Evolutionary conservation across 768 basidiomycete species (phyloP).

Genomic region (Crepidotus variabilis): DNA sequence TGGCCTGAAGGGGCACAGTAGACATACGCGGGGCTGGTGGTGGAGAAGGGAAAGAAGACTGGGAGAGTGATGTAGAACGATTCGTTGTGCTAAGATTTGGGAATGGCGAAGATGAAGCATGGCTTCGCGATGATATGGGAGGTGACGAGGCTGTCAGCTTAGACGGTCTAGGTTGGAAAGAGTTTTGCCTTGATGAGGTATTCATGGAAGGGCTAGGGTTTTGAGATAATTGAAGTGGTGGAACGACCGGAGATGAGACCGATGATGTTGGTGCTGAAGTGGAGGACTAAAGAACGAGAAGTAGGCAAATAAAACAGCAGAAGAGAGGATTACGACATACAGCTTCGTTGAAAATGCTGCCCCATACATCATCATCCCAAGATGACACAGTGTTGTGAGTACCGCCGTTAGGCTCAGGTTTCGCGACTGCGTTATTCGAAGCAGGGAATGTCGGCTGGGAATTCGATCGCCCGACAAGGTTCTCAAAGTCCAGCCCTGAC

Average conservation of each 20-base stretch:
- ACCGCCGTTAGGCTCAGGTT: slow-evolving; percentile 39
- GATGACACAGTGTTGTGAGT: slow-evolving; percentile 24
- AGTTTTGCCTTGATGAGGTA: slow-evolving; percentile 14
- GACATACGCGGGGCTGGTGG: slow-evolving; percentile 10
- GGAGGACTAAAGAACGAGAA: not conserved
- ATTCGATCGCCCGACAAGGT: slow-evolving; percentile 63
- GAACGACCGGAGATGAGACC: slow-evolving; percentile 6
- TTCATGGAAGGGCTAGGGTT: slow-evolving; percentile 9
- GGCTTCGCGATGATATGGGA: slow-evolving; percentile 1
- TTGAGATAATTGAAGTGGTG: not conserved
- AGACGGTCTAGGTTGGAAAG: slow-evolving; percentile 33
- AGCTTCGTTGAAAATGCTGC: slow-evolving; percentile 59
- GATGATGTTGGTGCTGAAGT: not conserved
- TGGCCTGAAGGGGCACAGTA: slow-evolving; percentile 16
- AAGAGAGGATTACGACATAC: slow-evolving; percentile 16
- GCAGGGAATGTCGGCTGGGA: not conserved
- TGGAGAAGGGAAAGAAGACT: slow-evolving; percentile 15
- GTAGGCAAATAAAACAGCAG: not conserved
- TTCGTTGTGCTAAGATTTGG: not conserved
- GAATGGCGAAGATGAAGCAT: not conserved
- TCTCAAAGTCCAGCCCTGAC: slow-evolving; percentile 75
- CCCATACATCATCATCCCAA: slow-evolving; percentile 91
- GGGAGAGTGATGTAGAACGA: slow-evolving; percentile 9
- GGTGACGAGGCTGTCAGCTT: slow-evolving; percentile 27
- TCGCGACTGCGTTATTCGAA: slow-evolving; percentile 33